These are phyloP conservation scores for Favolaschia claudopus DNA, from an alignment of 768 basidiomycete genomes.

Conservation along the genomic window DNA sequence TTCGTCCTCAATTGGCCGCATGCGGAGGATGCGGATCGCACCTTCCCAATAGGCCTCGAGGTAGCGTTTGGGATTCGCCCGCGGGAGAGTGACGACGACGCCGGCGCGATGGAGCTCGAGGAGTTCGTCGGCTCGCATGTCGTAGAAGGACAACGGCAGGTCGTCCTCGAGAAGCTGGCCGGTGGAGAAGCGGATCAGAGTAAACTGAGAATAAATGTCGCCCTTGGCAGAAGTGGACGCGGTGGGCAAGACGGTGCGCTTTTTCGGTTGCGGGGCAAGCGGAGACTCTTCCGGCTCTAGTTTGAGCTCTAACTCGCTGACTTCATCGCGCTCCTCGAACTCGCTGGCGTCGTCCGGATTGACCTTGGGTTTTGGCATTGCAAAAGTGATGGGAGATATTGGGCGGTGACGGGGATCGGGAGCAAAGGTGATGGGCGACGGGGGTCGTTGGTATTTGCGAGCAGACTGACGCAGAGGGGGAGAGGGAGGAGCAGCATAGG, in stretches of 20 bases:
- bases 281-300: background rate
- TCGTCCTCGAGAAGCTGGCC: conserved; percentile 78
- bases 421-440: conserved; percentile 78
- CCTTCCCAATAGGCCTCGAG: conserved; percentile 67
- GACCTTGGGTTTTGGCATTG: conserved; percentile 28
- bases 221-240: conserved; percentile 13
- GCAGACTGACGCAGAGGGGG: conserved; percentile 10
- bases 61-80: conserved; percentile 45
- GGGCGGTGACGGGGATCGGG: conserved; percentile 49
- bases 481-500: conserved; percentile 40
- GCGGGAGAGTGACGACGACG: conserved; percentile 51
- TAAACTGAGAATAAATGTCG: conserved; percentile 43
- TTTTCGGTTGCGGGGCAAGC: background rate
- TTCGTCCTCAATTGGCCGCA: conserved; percentile 42
- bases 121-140: conserved; percentile 67
- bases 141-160: conserved; percentile 62
- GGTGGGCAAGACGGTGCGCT: conserved; percentile 8
- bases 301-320: conserved; percentile 1
- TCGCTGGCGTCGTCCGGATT: conserved; percentile 12
- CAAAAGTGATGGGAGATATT: conserved; percentile 54
- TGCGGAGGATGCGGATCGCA: conserved; percentile 58
- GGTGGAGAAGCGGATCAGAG: conserved; percentile 70
- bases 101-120: conserved; percentile 68
- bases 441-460: conserved; percentile 46
- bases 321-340: conserved; percentile 6